Evolutionary conservation across 2,329 filamentous ascomycete genomes (phyloP).

Genomic region (Cercospora sesami): DNA sequence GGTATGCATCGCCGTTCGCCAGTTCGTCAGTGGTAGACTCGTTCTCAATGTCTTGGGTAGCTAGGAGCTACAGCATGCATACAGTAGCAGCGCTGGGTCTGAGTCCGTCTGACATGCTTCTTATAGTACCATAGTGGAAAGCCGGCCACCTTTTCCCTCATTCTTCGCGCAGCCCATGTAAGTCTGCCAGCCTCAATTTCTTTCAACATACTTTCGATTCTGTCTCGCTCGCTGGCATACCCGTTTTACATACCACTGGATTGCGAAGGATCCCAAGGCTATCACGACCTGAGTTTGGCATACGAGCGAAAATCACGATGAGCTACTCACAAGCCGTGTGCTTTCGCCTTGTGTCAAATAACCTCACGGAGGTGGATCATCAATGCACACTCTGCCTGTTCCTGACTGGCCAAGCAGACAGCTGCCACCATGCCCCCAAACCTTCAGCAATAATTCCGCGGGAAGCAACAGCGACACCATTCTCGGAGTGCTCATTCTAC

Average conservation of each 20-base stretch:
- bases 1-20: not conserved
- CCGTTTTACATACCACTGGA: constrained; percentile 1
- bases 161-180: not conserved
- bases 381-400: constrained; percentile 31
- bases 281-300: not conserved
- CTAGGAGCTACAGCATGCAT: not conserved
- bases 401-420: constrained; percentile 18
- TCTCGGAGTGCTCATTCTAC: constrained; percentile 30
- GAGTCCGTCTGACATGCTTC: constrained; percentile 12
- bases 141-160: constrained; percentile 9
- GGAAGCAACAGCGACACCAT: constrained; percentile 21
- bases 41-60: constrained; percentile 4
- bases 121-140: not conserved
- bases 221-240: constrained; percentile 7
- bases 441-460: constrained; percentile 7
- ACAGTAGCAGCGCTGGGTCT: not conserved
- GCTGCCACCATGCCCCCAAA: constrained; percentile 14
- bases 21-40: not conserved
- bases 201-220: constrained; percentile 12
- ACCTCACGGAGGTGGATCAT: constrained; percentile 22
- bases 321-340: constrained; percentile 24
- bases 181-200: constrained; percentile 10
- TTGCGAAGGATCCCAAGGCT: not conserved
- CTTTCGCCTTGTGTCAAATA: constrained; percentile 25
- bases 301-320: constrained; percentile 11